Evolutionary conservation across 495 filamentous ascomycete genomes (phyloP).

Genomic region (Annulohypoxylon stygium): DNA sequence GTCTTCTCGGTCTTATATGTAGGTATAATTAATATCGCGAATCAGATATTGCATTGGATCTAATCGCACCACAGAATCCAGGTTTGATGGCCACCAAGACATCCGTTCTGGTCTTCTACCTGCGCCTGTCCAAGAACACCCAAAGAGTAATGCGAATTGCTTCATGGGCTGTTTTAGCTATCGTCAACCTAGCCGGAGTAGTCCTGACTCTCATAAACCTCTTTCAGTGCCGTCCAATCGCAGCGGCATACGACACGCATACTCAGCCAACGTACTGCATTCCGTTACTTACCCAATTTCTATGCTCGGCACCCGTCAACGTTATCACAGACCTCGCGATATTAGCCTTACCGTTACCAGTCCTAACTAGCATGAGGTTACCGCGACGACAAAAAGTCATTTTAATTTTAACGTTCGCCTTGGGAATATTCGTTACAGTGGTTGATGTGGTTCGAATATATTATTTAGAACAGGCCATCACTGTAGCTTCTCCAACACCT

Average conservation of each 20-base stretch:
- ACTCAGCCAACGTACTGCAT: conserved; percentile 67
- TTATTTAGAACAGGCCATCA: conserved; percentile 82
- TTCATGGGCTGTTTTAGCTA: conserved; percentile 75
- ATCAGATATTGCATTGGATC: conserved; percentile 23
- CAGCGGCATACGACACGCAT: conserved; percentile 68
- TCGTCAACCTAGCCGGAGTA: conserved; percentile 82
- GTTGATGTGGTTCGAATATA: conserved; percentile 92
- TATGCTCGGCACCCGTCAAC: conserved; percentile 86
- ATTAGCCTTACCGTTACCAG: conserved; percentile 85
- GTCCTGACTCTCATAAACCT: conserved; percentile 88
- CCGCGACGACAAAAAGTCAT: conserved; percentile 88
- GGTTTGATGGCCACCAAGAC: conserved; percentile 90
- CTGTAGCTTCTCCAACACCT: conserved; percentile 34
- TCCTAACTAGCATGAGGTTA: conserved; percentile 85
- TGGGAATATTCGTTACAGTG: conserved; percentile 87
- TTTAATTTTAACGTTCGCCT: conserved; percentile 81
- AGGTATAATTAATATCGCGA: conserved; percentile 51
- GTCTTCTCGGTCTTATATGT: conserved; percentile 87
- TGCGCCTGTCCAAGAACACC: conserved; percentile 80
- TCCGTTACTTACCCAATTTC: conserved; percentile 83
- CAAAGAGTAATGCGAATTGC: conserved; percentile 75
- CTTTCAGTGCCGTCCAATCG: conserved; percentile 86
- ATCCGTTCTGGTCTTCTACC: conserved; percentile 90
- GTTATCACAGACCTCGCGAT: conserved; percentile 87
- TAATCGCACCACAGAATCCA: conserved; percentile 75